phyloP scores from a whole-genome alignment of 2,329 filamentous ascomycete genomes.

The Penicillium decumbens region DNA sequence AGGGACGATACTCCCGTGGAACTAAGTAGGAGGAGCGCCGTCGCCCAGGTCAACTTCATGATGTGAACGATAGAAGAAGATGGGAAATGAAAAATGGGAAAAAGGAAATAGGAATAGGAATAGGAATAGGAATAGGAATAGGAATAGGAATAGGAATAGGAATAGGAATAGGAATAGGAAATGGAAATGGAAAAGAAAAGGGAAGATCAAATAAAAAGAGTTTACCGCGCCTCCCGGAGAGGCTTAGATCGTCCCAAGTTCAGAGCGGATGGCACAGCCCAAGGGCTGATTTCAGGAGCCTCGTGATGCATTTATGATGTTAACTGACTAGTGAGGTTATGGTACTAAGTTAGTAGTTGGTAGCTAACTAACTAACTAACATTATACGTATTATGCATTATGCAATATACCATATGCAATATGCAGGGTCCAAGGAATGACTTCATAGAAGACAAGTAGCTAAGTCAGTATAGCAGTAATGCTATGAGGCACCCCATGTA shows the following conservation, averaged over 20 bases:
- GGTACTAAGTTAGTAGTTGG: too few relatives aligned
- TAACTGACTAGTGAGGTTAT: too few relatives aligned
- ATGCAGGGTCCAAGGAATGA: not conserved
- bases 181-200: not conserved
- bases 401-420: not conserved
- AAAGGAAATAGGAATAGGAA: not conserved
- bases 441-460: not conserved
- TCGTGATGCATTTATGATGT: not conserved
- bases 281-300: not conserved
- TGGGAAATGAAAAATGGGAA: too few relatives aligned
- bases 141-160: too few relatives aligned
- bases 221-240: not conserved
- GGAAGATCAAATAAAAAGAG: not conserved
- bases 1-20: conserved; percentile 28
- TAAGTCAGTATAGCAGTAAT: too few relatives aligned
- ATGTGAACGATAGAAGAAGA: conserved; percentile 2
- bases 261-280: too few relatives aligned
- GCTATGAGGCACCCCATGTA: not conserved
- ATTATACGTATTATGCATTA: not conserved
- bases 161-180: too few relatives aligned
- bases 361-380: not conserved
- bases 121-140: not conserved
- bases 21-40: conserved; percentile 29
- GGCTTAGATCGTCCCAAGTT: not conserved
- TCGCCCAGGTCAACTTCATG: conserved; percentile 33